A percentile compares a stretch with the other conserved stretches of the same genome.
Evolutionary conservation across 352 stramenopile species (phyloP).

Genomic region (Paralagenidium karlingii): DNA sequence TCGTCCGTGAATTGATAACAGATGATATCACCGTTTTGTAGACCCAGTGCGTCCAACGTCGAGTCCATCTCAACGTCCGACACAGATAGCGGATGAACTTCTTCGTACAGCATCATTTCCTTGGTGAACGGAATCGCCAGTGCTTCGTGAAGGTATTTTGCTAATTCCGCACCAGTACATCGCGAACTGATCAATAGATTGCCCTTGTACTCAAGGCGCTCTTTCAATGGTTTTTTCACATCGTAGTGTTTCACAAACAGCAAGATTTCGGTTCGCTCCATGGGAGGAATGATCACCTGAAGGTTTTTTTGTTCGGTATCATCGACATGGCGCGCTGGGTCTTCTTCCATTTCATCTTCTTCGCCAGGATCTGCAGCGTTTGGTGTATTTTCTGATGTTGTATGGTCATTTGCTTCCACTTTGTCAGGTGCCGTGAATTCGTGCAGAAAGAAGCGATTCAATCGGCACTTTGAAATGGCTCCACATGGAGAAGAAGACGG

Average conservation of each 20-base stretch:
- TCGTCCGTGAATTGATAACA: constrained; percentile 56
- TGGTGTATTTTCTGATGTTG: not conserved
- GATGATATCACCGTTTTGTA: constrained; percentile 78
- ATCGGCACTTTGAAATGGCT: constrained; percentile 1
- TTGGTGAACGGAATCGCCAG: constrained; percentile 29
- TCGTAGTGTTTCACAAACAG: constrained; percentile 83
- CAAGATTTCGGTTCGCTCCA: constrained; percentile 40
- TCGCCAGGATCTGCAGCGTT: not conserved
- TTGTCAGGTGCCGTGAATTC: constrained; percentile 36
- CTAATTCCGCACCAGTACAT: constrained; percentile 37
- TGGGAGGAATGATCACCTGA: not conserved
- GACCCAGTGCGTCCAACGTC: constrained; percentile 34
- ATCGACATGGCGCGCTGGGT: too few species aligned
- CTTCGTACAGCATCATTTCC: constrained; percentile 60
- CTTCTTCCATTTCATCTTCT: constrained; percentile 6
- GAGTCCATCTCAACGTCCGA: constrained; percentile 34
- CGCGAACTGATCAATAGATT: constrained; percentile 61
- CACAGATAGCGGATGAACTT: constrained; percentile 53
- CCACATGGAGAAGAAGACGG: constrained; percentile 2
- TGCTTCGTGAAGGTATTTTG: constrained; percentile 30
- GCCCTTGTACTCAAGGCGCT: constrained; percentile 67
- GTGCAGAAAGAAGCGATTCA: constrained; percentile 43
- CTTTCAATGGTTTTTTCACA: constrained; percentile 19
- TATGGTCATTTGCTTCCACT: constrained; percentile 1
- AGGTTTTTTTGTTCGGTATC: constrained; percentile 3